Conservation (phyloP, 2,329 filamentous ascomycete genomes). For the Geoglossum cookeanum region DNA sequence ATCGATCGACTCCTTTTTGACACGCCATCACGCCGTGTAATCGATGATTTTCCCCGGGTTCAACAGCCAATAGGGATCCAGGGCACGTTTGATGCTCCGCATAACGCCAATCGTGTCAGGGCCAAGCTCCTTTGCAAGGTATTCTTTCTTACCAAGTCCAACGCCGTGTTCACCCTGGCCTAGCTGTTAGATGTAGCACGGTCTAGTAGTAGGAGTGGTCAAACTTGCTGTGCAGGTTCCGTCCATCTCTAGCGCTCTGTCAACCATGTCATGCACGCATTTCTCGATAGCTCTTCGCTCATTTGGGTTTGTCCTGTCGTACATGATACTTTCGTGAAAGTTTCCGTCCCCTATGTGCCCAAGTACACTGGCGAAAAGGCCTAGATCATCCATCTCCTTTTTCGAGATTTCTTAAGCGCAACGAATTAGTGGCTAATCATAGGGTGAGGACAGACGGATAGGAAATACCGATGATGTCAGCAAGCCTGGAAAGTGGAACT, state of each 20-base stretch:
- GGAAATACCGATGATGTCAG: conserved; percentile 37
- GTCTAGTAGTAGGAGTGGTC: background rate
- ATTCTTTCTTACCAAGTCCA: conserved; percentile 71
- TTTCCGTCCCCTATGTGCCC: conserved; percentile 90
- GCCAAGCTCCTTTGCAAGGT: conserved; percentile 60
- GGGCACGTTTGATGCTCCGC: conserved; percentile 60
- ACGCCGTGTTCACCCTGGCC: conserved; percentile 58
- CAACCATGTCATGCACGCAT: conserved; percentile 78
- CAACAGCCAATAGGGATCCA: conserved; percentile 77
- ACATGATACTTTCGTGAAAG: conserved; percentile 87
- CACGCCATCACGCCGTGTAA: background rate
- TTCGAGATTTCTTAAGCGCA: conserved; percentile 50
- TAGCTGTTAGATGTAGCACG: background rate
- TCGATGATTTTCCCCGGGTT: conserved; percentile 90
- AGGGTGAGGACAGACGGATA: background rate
- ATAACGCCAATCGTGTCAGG: conserved; percentile 66
- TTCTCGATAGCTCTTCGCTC: conserved; percentile 60
- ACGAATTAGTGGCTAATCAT: background rate
- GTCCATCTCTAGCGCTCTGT: conserved; percentile 82
- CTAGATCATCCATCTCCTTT: conserved; percentile 70
- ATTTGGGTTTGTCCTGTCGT: conserved; percentile 47
- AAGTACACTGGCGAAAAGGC: conserved; percentile 69
- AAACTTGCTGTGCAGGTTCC: conserved; percentile 53
- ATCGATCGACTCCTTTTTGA: background rate
- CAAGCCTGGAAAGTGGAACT: conserved; percentile 38